Conservation (phyloP, 371 early-diverging fungal species). For the Apophysomyces ossiformis region DNA sequence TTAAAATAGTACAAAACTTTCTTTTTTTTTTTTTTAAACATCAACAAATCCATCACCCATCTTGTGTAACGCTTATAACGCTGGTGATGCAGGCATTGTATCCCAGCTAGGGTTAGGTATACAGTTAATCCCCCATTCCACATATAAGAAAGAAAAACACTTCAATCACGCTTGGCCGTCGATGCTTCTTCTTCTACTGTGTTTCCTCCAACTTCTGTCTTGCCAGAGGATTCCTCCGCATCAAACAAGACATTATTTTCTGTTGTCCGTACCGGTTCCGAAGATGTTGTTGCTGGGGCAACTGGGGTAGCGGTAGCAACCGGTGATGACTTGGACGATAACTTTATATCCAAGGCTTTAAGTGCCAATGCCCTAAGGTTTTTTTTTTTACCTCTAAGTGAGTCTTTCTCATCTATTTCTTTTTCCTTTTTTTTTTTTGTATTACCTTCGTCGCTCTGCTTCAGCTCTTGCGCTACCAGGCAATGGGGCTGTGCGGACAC, state of each 20-base stretch:
- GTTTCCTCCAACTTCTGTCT: background rate
- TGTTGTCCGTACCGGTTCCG: background rate
- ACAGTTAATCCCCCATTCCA: background rate
- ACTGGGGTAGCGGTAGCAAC: slow-evolving; percentile 15
- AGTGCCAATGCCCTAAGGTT: slow-evolving; percentile 64
- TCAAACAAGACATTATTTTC: slow-evolving; percentile 21
- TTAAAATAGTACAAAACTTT: background rate
- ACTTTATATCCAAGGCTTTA: slow-evolving; percentile 67
- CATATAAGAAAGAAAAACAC: background rate
- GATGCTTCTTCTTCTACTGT: slow-evolving; percentile 4
- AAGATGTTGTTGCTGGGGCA: slow-evolving; percentile 1
- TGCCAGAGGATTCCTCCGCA: slow-evolving; percentile 18
- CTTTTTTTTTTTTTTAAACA: too few species aligned
- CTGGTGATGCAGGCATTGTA: background rate
- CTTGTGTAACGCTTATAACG: background rate
- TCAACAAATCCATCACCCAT: background rate
- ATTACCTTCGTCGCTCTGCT: slow-evolving; percentile 66
- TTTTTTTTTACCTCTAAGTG: background rate
- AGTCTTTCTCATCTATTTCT: background rate
- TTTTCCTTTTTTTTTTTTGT: background rate
- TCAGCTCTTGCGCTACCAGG: slow-evolving; percentile 68
- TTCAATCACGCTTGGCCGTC: slow-evolving; percentile 16
- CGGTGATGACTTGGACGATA: slow-evolving; percentile 42
- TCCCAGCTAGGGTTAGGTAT: background rate
- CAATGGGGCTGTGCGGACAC: slow-evolving; percentile 42